phyloP scores from a whole-genome alignment of 2,329 filamentous ascomycete species.

The Capronia americana region DNA sequence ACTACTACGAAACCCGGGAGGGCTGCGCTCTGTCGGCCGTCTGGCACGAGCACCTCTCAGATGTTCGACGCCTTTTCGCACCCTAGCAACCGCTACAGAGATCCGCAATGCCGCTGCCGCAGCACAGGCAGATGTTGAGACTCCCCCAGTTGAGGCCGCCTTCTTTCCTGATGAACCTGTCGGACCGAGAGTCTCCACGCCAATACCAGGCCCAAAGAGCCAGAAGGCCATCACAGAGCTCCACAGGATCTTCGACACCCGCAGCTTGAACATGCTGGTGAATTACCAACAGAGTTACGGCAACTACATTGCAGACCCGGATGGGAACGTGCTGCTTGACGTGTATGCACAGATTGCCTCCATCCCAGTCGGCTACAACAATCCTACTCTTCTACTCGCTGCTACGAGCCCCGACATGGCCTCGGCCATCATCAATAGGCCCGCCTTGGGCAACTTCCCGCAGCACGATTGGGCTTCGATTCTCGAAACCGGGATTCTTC shows the following conservation, averaged over 20 bases:
- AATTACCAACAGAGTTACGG: slow-evolving; percentile 77
- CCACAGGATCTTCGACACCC: slow-evolving; percentile 80
- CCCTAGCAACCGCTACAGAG: slow-evolving; percentile 29
- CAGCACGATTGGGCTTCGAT: slow-evolving; percentile 81
- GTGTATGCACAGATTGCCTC: slow-evolving; percentile 84
- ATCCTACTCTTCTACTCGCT: slow-evolving; percentile 73
- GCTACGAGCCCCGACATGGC: slow-evolving; percentile 80
- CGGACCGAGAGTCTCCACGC: slow-evolving; percentile 61
- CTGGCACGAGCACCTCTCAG: slow-evolving; percentile 26
- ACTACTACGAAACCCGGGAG: slow-evolving; percentile 24
- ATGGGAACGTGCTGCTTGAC: slow-evolving; percentile 59
- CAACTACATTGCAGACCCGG: slow-evolving; percentile 70
- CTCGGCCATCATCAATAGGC: slow-evolving; percentile 82
- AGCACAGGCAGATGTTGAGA: slow-evolving; percentile 26
- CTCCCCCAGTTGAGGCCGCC: slow-evolving; percentile 47
- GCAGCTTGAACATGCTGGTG: slow-evolving; percentile 81
- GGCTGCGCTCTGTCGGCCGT: slow-evolving; percentile 28
- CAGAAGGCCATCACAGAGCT: slow-evolving; percentile 73
- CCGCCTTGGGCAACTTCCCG: slow-evolving; percentile 76
- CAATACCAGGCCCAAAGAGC: slow-evolving; percentile 78
- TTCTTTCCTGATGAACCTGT: slow-evolving; percentile 66
- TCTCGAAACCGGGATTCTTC: slow-evolving; percentile 79
- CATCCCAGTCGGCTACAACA: slow-evolving; percentile 92
- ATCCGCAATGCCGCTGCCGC: slow-evolving; percentile 30
- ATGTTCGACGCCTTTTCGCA: slow-evolving; percentile 20